Conservation (phyloP, 345 rosid genomes). For the Kandelia obovata region DNA sequence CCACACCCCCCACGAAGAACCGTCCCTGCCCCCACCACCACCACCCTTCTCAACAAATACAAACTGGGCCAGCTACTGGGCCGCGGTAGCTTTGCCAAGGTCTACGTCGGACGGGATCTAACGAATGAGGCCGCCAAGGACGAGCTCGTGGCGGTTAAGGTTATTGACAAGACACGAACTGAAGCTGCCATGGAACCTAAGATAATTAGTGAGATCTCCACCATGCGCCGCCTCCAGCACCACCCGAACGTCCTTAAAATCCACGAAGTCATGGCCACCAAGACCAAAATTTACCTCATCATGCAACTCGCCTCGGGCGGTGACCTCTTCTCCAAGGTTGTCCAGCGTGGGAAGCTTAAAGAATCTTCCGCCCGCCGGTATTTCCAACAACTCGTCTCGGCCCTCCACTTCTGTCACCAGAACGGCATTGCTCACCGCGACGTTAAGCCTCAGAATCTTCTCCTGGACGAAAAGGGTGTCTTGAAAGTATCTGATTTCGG, state of each 20-base stretch:
- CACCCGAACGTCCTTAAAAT: conserved; percentile 80
- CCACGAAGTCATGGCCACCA: conserved; percentile 87
- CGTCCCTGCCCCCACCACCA: conserved; percentile 16
- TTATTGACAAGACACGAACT: conserved; percentile 55
- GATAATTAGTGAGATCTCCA: conserved; percentile 66
- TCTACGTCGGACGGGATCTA: conserved; percentile 55
- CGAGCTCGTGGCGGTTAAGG: conserved; percentile 55
- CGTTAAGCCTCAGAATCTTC: conserved; percentile 80
- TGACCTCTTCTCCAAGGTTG: conserved; percentile 51
- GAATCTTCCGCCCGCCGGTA: conserved; percentile 61
- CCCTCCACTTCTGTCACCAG: conserved; percentile 72
- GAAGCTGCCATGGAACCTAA: conserved; percentile 54
- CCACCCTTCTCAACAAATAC: conserved; percentile 58
- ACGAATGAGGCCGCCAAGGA: conserved; percentile 16
- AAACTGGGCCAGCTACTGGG: conserved; percentile 59
- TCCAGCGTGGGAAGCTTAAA: conserved; percentile 42
- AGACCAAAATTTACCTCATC: conserved; percentile 70
- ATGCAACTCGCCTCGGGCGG: conserved; percentile 87
- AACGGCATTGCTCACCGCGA: conserved; percentile 89
- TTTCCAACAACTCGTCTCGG: conserved; percentile 81
- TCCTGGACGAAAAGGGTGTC: conserved; percentile 60
- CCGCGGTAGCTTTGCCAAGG: conserved; percentile 70
- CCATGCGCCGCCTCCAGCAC: conserved; percentile 73
- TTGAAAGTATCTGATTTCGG: conserved; percentile 83
- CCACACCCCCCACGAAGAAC: conserved; percentile 10